Evolutionary conservation across 768 basidiomycete species (phyloP), one percentile per base, ranked within the genome.

Genomic region (Russula foetens): DNA sequence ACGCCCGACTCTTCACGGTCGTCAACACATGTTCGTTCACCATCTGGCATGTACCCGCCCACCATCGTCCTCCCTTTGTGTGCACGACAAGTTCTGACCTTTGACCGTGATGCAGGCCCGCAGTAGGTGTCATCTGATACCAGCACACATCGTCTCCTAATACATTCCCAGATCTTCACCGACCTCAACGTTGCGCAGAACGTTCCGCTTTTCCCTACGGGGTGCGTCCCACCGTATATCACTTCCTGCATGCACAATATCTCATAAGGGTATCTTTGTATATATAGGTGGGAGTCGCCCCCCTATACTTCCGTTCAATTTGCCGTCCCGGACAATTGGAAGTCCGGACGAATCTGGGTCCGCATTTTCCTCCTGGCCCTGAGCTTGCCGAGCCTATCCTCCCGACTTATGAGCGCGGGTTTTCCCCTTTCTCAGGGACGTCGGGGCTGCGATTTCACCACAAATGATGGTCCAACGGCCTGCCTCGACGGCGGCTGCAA

Each of bases 401-500:
- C 14, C 43, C 29, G 23, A 58, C 23, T 21, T 26, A 21, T 5
- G 21, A 21, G n/a, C n/a, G n/a, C n/a, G n/a, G n/a, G n/a, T n/a
- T n/a, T 48, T 4, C 35, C 7, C 6, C 21, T 26, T 29, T 21
- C 17, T 15, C 21, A 67, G 67, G 69, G 63, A 17, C 66, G 69
- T 14, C 60, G 69, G 7, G 52, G 62, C 17, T 70, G 69, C 29
- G 55, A 70, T 38, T 70, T 70, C 39, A 41, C 66, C 24, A 54
- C 47, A n/a, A 53, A 53, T 15, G 28, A 59, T 15, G 69, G 66
- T 4, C 58, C 68, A 7, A 63, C 23, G 7, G 41, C 68, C n/a
- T 70, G 69, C 47, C 52, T 67, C 15, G 63, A 61, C 6, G 69
- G 69, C 12, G 66, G 69, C 19, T 71, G 70, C 50, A 69, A 65